Evolutionary conservation across 2,329 filamentous ascomycete species (phyloP).

Genomic region (Fusarium hostae): DNA sequence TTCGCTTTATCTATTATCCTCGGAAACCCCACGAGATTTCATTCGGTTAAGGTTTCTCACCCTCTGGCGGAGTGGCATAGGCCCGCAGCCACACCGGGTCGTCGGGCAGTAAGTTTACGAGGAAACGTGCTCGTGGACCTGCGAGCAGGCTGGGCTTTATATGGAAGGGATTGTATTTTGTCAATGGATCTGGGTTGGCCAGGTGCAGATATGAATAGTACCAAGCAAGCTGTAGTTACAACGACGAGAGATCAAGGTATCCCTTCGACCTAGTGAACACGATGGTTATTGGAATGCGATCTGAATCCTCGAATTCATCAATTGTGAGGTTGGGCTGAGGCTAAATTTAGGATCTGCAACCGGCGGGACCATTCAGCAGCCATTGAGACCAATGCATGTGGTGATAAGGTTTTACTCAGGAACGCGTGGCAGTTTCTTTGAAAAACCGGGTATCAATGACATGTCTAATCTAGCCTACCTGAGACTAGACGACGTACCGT

Average conservation of each 20-base stretch:
- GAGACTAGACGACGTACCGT: neutral
- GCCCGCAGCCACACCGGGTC: no score
- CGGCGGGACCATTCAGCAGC: neutral
- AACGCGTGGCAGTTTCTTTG: constrained; percentile 27
- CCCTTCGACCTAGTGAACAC: constrained; percentile 39
- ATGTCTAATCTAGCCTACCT: constrained; percentile 20
- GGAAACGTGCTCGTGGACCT: constrained; percentile 18
- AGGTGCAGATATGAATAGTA: constrained; percentile 35
- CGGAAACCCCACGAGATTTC: constrained; percentile 22
- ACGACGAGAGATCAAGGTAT: constrained; percentile 25
- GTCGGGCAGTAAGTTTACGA: constrained; percentile 1
- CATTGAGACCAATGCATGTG: neutral
- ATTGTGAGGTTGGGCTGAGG: neutral
- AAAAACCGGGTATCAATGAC: constrained; percentile 28
- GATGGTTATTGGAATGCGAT: constrained; percentile 44
- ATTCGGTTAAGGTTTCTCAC: constrained; percentile 15
- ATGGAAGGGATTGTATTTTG: constrained; percentile 18
- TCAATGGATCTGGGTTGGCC: constrained; percentile 22
- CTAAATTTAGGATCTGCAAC: constrained; percentile 20
- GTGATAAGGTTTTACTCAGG: constrained; percentile 20
- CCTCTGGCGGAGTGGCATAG: constrained; percentile 14
- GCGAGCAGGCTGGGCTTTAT: constrained; percentile 14
- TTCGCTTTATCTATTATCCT: constrained; percentile 38
- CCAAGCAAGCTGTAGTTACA: constrained; percentile 33
- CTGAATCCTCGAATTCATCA: neutral